phyloP scores from a whole-genome alignment of 2,329 filamentous ascomycete species.

The Aspergillus sojae region DNA sequence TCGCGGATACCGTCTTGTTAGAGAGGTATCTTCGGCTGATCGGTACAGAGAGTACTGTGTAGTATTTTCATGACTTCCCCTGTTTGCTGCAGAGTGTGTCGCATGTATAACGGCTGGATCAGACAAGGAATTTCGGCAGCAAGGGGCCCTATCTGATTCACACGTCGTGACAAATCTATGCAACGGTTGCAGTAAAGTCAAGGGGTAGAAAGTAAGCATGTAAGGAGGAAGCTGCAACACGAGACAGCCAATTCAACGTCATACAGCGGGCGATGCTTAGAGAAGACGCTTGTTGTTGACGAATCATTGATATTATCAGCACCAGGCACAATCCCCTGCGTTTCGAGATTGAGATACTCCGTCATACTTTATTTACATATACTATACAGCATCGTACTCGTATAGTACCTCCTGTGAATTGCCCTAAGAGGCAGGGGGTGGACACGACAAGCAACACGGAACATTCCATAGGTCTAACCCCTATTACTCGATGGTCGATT shows the following conservation, averaged over 20 bases:
- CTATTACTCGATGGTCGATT: background rate
- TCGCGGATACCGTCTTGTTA: background rate
- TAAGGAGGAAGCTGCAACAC: background rate
- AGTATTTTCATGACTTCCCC: background rate
- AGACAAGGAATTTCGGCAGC: background rate
- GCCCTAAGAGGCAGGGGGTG: background rate
- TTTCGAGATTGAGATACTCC: slow-evolving; percentile 7
- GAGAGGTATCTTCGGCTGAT: background rate
- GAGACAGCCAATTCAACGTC: background rate
- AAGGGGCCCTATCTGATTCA: background rate
- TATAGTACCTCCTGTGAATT: background rate
- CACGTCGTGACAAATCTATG: background rate
- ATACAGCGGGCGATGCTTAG: background rate
- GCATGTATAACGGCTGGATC: background rate
- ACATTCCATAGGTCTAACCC: background rate
- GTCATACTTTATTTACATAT: background rate
- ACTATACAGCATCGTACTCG: slow-evolving; percentile 1
- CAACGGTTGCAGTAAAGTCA: background rate
- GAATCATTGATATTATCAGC: background rate
- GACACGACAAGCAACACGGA: background rate
- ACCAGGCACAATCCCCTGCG: slow-evolving; percentile 2
- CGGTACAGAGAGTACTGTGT: background rate
- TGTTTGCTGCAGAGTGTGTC: background rate
- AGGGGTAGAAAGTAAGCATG: background rate
- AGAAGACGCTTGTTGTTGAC: background rate